Percentiles rank a stretch among this genome's conserved stretches.
Evolutionary conservation across 441 rosid species (phyloP).

Genomic region (Lepidium campestre): DNA sequence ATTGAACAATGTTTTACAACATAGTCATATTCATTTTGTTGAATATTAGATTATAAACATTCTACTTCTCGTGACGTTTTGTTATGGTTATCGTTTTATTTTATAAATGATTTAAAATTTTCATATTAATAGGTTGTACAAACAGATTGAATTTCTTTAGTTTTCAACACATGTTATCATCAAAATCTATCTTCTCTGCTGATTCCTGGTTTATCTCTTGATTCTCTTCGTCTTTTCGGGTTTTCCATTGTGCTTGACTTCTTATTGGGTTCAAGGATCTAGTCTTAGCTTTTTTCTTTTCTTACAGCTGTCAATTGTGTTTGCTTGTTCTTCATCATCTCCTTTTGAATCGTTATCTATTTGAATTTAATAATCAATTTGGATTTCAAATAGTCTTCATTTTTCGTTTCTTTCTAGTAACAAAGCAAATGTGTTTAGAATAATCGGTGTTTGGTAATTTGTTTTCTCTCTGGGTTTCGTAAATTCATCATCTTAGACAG

Average conservation of each 20-base stretch:
- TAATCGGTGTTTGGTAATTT: neutral
- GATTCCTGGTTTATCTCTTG: conserved; percentile 33
- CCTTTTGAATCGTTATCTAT: conserved; percentile 3
- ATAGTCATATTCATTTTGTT: too few relatives aligned
- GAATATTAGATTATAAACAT: too few relatives aligned
- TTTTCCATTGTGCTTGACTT: conserved; percentile 25
- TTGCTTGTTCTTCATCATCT: conserved; percentile 12
- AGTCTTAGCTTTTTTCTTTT: neutral
- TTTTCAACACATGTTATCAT: conserved; percentile 18
- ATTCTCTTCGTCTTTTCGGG: neutral
- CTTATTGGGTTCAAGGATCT: conserved; percentile 16
- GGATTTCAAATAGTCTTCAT: conserved; percentile 1
- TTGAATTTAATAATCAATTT: conserved; percentile 5
- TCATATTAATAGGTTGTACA: too few relatives aligned
- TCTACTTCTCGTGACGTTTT: too few relatives aligned
- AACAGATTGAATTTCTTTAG: too few relatives aligned
- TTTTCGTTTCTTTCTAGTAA: neutral
- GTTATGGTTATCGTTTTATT: too few relatives aligned
- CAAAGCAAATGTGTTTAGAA: conserved; percentile 17
- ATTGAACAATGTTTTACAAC: neutral
- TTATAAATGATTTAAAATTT: too few relatives aligned
- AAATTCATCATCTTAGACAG: conserved; percentile 20
- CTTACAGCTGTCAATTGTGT: conserved; percentile 20
- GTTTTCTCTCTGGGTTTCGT: neutral
- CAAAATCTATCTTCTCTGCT: conserved; percentile 19